A percentile compares a stretch with the other conserved stretches of the same genome.
phyloP scores from a whole-genome alignment of 495 filamentous ascomycete species.

The Hypoxylon fragiforme region DNA sequence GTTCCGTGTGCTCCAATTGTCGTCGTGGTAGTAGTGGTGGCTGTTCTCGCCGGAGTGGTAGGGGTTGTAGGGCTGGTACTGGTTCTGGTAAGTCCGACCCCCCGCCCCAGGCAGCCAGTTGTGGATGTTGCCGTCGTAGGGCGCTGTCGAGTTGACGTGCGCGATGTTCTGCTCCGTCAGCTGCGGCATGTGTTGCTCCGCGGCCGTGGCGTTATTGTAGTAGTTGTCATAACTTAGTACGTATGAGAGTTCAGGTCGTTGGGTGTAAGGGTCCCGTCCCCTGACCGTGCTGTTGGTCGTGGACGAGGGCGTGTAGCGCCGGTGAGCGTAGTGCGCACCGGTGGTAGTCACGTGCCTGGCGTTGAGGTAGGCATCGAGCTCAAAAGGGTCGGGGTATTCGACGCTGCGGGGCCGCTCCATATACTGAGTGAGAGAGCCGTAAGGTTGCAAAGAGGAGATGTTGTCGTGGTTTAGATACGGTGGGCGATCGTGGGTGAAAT shows the following conservation, averaged over 20 bases:
- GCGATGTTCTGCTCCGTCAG: slow-evolving; percentile 15
- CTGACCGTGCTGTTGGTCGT: slow-evolving; percentile 10
- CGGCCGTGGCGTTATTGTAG: neutral
- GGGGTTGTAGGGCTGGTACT: too few relatives aligned
- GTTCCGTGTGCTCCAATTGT: slow-evolving; percentile 9
- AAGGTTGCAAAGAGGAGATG: slow-evolving; percentile 17
- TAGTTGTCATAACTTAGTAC: slow-evolving; percentile 11
- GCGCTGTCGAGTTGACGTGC: neutral
- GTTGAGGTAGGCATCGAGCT: slow-evolving; percentile 13
- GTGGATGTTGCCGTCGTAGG: slow-evolving; percentile 11
- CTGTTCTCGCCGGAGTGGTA: too few relatives aligned
- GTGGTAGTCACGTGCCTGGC: neutral
- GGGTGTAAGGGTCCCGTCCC: neutral
- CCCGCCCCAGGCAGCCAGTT: slow-evolving; percentile 19
- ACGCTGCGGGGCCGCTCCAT: too few relatives aligned
- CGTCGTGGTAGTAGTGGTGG: neutral
- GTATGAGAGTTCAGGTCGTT: slow-evolving; percentile 2
- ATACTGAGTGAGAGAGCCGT: slow-evolving; percentile 9
- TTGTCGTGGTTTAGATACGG: slow-evolving; percentile 31
- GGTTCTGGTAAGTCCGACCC: too few relatives aligned
- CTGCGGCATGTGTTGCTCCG: slow-evolving; percentile 12
- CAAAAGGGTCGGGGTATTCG: too few relatives aligned
- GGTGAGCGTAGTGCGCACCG: neutral
- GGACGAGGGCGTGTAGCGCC: slow-evolving; percentile 1
- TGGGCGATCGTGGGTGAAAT: slow-evolving; percentile 16